phyloP scores from a whole-genome alignment of 176 grass and related monocot genomes.

The Saccharum spontaneum region DNA sequence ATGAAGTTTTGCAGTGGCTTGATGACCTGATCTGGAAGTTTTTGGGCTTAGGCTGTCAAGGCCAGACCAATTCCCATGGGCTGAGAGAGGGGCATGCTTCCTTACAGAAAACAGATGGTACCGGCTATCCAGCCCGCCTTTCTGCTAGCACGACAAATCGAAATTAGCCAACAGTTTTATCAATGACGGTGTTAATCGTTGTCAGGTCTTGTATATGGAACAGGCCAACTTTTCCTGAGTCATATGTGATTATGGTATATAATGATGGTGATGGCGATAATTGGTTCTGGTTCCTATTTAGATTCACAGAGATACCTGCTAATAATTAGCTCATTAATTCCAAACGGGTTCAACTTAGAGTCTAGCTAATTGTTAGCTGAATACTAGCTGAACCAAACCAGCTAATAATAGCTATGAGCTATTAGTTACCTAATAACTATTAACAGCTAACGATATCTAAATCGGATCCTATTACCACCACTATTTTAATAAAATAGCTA shows the following conservation, averaged over 20 bases:
- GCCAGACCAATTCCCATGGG: neutral
- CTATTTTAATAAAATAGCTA: too few relatives aligned
- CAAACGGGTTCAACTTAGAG: neutral
- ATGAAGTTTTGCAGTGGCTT: neutral
- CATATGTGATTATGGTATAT: too few relatives aligned
- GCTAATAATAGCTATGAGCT: neutral
- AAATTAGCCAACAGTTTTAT: neutral
- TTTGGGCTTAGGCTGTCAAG: neutral
- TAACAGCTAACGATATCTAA: neutral
- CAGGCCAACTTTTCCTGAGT: too few relatives aligned
- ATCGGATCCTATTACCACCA: neutral
- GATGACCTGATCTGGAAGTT: neutral
- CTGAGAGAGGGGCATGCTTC: neutral
- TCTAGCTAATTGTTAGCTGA: neutral
- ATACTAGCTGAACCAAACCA: neutral
- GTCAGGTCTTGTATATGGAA: neutral
- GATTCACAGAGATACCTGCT: neutral
- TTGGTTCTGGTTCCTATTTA: too few relatives aligned
- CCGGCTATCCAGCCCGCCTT: neutral
- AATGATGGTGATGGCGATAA: too few relatives aligned
- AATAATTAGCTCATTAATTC: neutral
- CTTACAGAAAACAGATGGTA: neutral
- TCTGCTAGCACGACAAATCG: neutral
- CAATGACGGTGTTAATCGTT: neutral
- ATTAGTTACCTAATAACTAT: neutral